These are phyloP conservation scores for Ceratonia siliqua DNA, from an alignment of 306 rosid genomes.

Conservation along the genomic window DNA sequence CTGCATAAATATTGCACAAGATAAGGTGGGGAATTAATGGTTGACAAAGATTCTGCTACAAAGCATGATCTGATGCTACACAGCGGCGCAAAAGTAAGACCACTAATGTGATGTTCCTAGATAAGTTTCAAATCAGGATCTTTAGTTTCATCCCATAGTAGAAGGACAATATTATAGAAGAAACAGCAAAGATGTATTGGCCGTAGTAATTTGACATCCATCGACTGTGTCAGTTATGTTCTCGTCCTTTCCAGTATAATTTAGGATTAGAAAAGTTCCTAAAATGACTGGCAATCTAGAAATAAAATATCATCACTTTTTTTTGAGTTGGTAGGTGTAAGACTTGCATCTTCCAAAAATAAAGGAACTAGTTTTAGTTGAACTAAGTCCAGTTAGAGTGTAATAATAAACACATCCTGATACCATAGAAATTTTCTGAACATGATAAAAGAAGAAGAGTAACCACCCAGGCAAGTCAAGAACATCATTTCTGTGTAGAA, in stretches of 20 bases:
- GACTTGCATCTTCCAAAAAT: background rate
- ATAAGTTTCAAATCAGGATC: too few relatives aligned
- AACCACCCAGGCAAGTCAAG: slow-evolving; percentile 18
- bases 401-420: background rate
- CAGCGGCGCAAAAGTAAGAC: too few relatives aligned
- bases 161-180: too few relatives aligned
- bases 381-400: slow-evolving; percentile 12
- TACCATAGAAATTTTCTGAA: slow-evolving; percentile 1
- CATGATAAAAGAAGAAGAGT: slow-evolving; percentile 2
- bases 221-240: background rate
- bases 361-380: background rate
- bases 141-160: too few relatives aligned
- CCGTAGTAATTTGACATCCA: background rate
- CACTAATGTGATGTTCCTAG: too few relatives aligned
- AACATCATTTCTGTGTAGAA: slow-evolving; percentile 4
- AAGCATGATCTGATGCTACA: too few relatives aligned
- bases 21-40: too few relatives aligned
- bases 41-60: too few relatives aligned
- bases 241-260: slow-evolving; percentile 12
- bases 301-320: background rate
- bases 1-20: too few relatives aligned
- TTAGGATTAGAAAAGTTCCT: slow-evolving; percentile 1
- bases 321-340: background rate
- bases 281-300: too few relatives aligned
- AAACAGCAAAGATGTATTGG: slow-evolving; percentile 5